phyloP scores from a whole-genome alignment of 257 asterid genomes.

The Nicotiana undulata region DNA sequence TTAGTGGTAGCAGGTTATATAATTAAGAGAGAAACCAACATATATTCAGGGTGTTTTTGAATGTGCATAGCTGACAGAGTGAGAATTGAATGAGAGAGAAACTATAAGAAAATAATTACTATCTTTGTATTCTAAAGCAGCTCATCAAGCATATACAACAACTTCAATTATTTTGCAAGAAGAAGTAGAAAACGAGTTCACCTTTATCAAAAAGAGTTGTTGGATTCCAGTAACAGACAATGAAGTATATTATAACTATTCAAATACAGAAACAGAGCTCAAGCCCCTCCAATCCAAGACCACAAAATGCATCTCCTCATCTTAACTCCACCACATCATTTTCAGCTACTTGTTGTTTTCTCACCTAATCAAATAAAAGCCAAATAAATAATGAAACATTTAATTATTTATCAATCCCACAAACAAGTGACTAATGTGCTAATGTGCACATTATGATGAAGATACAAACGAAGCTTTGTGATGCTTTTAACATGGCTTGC shows the following conservation, averaged over 20 bases:
- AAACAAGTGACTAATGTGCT: neutral
- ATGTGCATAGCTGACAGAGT: no score
- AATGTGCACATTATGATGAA: neutral
- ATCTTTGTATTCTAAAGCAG: neutral
- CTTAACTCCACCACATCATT: neutral
- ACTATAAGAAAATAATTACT: neutral
- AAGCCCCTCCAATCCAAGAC: neutral
- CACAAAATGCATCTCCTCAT: neutral
- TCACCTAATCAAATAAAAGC: neutral
- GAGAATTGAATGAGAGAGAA: neutral
- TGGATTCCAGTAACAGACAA: slow-evolving; percentile 3
- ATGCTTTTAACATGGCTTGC: neutral
- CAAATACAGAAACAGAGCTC: neutral
- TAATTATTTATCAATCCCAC: neutral
- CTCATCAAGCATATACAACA: slow-evolving; percentile 8
- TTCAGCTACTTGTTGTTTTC: neutral
- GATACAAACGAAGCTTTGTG: neutral
- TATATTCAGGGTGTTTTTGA: no score
- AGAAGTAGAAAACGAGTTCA: neutral
- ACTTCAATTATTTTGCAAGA: slow-evolving; percentile 10
- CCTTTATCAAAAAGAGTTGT: slow-evolving; percentile 10
- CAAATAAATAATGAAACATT: slow-evolving; percentile 2
- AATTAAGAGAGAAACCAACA: no score
- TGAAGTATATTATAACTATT: neutral
- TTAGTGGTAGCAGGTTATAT: no score